Evolutionary conservation across 2,329 filamentous ascomycete genomes (phyloP).

Genomic region (Lasiodiplodia gonubiensis): DNA sequence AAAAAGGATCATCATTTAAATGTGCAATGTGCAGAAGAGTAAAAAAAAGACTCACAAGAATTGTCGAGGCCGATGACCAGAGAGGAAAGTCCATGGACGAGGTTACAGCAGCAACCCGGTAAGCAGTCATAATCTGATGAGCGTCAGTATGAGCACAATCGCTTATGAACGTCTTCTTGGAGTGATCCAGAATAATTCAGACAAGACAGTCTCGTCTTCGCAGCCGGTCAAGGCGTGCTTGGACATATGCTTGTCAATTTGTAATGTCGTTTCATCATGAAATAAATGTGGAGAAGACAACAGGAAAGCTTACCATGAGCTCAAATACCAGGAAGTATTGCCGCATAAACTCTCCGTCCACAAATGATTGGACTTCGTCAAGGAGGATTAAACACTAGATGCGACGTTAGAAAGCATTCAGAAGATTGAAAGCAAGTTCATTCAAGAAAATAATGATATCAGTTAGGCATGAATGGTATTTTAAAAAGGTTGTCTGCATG

Average conservation of each 20-base stretch:
- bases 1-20: slow-evolving; percentile 68
- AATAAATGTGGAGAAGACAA: neutral
- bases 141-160: slow-evolving; percentile 4
- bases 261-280: slow-evolving; percentile 83
- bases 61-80: neutral
- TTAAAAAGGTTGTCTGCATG: slow-evolving; percentile 70
- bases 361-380: neutral
- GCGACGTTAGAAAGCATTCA: neutral
- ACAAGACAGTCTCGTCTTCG: slow-evolving; percentile 54
- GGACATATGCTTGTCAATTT: slow-evolving; percentile 97
- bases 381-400: neutral
- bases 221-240: slow-evolving; percentile 61
- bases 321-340: neutral
- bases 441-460: slow-evolving; percentile 30
- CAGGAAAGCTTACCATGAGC: neutral
- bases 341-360: neutral
- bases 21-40: slow-evolving; percentile 4
- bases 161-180: neutral
- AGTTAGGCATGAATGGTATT: slow-evolving; percentile 76
- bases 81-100: neutral
- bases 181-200: slow-evolving; percentile 36
- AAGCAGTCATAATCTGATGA: slow-evolving; percentile 28
- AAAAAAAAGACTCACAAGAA: slow-evolving; percentile 9
- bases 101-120: neutral
- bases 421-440: neutral